Conservation (phyloP, 225 moss, liverwort and hornwort species). For the Anthoceros angustus region DNA sequence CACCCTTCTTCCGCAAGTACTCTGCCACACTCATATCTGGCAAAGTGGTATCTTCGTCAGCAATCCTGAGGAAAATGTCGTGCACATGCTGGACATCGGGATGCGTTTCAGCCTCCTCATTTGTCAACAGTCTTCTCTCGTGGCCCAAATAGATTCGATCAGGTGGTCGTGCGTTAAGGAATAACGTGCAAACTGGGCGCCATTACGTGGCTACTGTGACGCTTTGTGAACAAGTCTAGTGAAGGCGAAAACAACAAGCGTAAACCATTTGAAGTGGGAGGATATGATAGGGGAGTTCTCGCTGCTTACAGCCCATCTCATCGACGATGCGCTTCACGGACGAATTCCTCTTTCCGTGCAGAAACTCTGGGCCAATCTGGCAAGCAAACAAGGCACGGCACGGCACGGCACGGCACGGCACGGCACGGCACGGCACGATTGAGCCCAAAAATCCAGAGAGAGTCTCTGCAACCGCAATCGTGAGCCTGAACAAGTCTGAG, state of each 20-base stretch:
- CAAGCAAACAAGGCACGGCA: neutral
- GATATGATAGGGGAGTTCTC: constrained; percentile 93
- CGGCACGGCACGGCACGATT: neutral
- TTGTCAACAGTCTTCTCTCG: constrained; percentile 43
- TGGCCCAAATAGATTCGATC: constrained; percentile 68
- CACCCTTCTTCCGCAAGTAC: constrained; percentile 44
- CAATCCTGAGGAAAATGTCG: constrained; percentile 37
- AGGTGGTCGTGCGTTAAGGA: constrained; percentile 54
- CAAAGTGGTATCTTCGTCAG: constrained; percentile 26
- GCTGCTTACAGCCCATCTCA: constrained; percentile 62
- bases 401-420: neutral
- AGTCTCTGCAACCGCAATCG: too few relatives aligned
- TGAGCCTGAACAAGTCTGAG: too few relatives aligned
- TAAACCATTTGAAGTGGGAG: constrained; percentile 10
- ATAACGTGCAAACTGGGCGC: neutral
- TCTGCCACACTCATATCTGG: constrained; percentile 69
- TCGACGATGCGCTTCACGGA: constrained; percentile 65
- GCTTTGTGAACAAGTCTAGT: neutral
- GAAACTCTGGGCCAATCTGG: constrained; percentile 69
- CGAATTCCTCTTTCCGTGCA: constrained; percentile 70
- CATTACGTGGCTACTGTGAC: neutral
- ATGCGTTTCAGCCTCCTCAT: constrained; percentile 41
- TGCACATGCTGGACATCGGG: constrained; percentile 60
- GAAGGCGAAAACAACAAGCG: neutral
- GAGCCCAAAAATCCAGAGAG: neutral